A percentile compares a stretch with the other conserved stretches of the same genome.
phyloP scores from a whole-genome alignment of 495 filamentous ascomycete genomes.

The Penicillium longicatenatum region DNA sequence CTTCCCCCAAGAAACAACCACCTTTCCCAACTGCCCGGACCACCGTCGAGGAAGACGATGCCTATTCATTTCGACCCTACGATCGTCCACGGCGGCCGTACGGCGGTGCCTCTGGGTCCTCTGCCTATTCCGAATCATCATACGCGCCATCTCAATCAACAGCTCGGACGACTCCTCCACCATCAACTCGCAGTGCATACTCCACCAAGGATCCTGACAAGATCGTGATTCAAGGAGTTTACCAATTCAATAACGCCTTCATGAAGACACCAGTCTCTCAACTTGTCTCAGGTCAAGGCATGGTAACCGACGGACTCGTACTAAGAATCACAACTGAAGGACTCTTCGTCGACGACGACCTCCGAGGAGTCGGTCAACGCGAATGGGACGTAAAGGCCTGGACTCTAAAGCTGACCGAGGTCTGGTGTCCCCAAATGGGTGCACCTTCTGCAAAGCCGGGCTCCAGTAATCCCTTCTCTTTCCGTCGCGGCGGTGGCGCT shows the following conservation, averaged over 20 bases:
- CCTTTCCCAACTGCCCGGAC: slow-evolving; percentile 62
- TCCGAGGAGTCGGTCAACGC: slow-evolving; percentile 80
- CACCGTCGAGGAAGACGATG: slow-evolving; percentile 65
- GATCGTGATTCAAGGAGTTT: slow-evolving; percentile 91
- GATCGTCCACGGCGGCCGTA: slow-evolving; percentile 65
- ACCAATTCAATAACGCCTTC: slow-evolving; percentile 82
- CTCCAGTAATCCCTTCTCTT: slow-evolving; percentile 36
- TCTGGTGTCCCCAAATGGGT: slow-evolving; percentile 70
- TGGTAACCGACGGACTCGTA: slow-evolving; percentile 83
- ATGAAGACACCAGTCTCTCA: slow-evolving; percentile 78
- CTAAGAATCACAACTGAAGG: slow-evolving; percentile 86
- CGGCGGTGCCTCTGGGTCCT: slow-evolving; percentile 53
- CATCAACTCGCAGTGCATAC: slow-evolving; percentile 73
- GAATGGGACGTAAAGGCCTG: slow-evolving; percentile 99
- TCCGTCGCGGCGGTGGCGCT: slow-evolving; percentile 33
- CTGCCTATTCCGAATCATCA: slow-evolving; percentile 78
- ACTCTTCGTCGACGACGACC: slow-evolving; percentile 93
- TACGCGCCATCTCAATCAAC: slow-evolving; percentile 82
- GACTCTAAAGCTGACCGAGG: slow-evolving; percentile 90
- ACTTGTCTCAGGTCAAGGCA: slow-evolving; percentile 71
- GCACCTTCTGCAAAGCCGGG: slow-evolving; percentile 22
- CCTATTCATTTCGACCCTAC: slow-evolving; percentile 81
- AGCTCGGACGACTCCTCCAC: slow-evolving; percentile 81
- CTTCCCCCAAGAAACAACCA: slow-evolving; percentile 56
- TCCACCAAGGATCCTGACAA: slow-evolving; percentile 88